phyloP scores from a whole-genome alignment of 768 basidiomycete species.

The Filobasidium floriforme region DNA sequence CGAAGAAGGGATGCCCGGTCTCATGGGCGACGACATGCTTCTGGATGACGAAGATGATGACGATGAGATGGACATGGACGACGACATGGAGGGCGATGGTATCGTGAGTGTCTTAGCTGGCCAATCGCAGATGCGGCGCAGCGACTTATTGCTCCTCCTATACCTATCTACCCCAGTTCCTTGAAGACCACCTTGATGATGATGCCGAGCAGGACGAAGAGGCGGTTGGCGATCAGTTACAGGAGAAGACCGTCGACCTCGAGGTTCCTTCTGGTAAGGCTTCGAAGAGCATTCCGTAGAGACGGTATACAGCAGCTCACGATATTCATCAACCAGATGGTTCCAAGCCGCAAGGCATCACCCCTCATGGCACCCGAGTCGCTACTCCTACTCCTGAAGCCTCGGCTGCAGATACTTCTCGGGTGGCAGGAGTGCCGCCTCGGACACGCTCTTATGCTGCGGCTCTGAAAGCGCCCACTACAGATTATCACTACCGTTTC shows the following conservation, averaged over 20 bases:
- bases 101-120: neutral
- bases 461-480: conserved; percentile 82
- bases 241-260: conserved; percentile 79
- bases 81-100: conserved; percentile 66
- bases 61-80: conserved; percentile 64
- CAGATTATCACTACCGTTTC: conserved; percentile 96
- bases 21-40: conserved; percentile 3
- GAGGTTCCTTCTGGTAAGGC: conserved; percentile 56
- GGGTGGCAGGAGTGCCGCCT: conserved; percentile 29
- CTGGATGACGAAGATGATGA: conserved; percentile 9
- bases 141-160: neutral
- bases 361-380: conserved; percentile 90
- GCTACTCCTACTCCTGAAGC: conserved; percentile 65
- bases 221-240: conserved; percentile 46
- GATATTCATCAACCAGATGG: conserved; percentile 55
- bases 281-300: neutral
- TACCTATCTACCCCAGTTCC: neutral
- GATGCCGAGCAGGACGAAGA: conserved; percentile 23
- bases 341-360: conserved; percentile 88
- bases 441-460: conserved; percentile 69
- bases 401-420: conserved; percentile 41
- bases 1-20: conserved; percentile 27
- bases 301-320: neutral
- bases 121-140: neutral
- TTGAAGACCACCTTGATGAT: neutral